phyloP scores from a whole-genome alignment of 495 filamentous ascomycete genomes.

The Lophiostoma macrostomum region DNA sequence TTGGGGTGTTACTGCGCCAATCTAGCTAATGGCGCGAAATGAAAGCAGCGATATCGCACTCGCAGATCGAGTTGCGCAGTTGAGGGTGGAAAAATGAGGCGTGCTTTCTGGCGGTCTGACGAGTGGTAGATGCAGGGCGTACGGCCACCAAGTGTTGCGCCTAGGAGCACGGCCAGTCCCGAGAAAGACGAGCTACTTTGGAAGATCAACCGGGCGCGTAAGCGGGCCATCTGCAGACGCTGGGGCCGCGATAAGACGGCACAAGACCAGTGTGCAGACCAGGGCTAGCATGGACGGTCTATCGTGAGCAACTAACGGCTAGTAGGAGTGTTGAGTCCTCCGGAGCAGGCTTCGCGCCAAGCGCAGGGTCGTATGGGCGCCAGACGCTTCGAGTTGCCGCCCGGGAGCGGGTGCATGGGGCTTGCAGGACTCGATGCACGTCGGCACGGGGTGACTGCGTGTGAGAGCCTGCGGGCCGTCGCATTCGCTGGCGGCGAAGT shows the following conservation, averaged over 20 bases:
- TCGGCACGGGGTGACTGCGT: slow-evolving; percentile 41
- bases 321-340: slow-evolving; percentile 2
- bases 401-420: slow-evolving; percentile 30
- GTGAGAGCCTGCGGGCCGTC: slow-evolving; percentile 27
- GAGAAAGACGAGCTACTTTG: slow-evolving; percentile 24
- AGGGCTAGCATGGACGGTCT: not conserved
- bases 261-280: slow-evolving; percentile 14
- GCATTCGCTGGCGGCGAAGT: slow-evolving; percentile 44
- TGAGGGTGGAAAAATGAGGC: slow-evolving; percentile 27
- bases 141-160: slow-evolving; percentile 12
- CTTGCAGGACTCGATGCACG: slow-evolving; percentile 35
- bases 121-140: slow-evolving; percentile 13
- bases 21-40: not conserved
- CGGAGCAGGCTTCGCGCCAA: slow-evolving; percentile 6
- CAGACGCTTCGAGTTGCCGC: slow-evolving; percentile 34
- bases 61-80: slow-evolving; percentile 20
- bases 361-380: slow-evolving; percentile 2
- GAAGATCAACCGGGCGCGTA: slow-evolving; percentile 37
- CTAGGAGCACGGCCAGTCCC: slow-evolving; percentile 31
- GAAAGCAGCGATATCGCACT: slow-evolving; percentile 32
- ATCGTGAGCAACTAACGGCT: too few species aligned
- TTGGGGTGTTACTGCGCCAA: too few species aligned
- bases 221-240: slow-evolving; percentile 23
- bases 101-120: slow-evolving; percentile 19
- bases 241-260: slow-evolving; percentile 29